Base-by-base conservation (phyloP, 148 eudicot genomes). In the Diospyros lotus region DNA sequence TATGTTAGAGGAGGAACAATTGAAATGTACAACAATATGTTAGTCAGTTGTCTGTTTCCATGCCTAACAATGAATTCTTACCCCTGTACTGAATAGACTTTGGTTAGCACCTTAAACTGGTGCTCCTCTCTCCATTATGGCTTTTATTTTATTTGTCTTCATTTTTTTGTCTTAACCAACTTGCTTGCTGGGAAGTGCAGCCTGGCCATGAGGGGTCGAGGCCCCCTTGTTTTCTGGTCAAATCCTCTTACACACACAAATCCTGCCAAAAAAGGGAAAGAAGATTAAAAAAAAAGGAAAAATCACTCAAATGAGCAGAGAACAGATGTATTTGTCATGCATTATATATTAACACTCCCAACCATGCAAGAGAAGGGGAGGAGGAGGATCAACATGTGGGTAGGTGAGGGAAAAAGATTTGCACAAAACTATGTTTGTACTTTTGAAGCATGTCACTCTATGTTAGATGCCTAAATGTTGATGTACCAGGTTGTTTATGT, bases 241-340 rank as follows among this genome's bases (percentile, higher is more conserved):
- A 90, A 88, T 64, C 90, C 94, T 66, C 94, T 78, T 50, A 90
- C 94, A 72, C 94, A 90, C 58, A 90, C 90, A 79, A 84, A 90
- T 62, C 92, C 94, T 90, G 89, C 69, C 80, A 77, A 77, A 69
- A 6, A 41, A 13, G 44, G 7, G 5, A 48, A 77, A 55, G 9
- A 61, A n/a, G 12, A 39, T 73, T 4, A 81, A 60, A 50, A 1
- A 73, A 28, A 28, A 28, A 28, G 28, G 28, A 28, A 28, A 28
- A 28, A 28, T 28, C 28, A 28, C 28, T 28, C 28, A 28, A 28
- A 28, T 28, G 28, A 28, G 28, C 28, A 28, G 28, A 28, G 28
- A 28, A 28, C 28, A 28, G 28, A 28, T 28, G 28, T 28, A 28
- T 28, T 28, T 28, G 28, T 28, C 28, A 28, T 28, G 28, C 0